Conservation (phyloP, 2,329 filamentous ascomycete genomes). For the Orbilia brochopaga region DNA sequence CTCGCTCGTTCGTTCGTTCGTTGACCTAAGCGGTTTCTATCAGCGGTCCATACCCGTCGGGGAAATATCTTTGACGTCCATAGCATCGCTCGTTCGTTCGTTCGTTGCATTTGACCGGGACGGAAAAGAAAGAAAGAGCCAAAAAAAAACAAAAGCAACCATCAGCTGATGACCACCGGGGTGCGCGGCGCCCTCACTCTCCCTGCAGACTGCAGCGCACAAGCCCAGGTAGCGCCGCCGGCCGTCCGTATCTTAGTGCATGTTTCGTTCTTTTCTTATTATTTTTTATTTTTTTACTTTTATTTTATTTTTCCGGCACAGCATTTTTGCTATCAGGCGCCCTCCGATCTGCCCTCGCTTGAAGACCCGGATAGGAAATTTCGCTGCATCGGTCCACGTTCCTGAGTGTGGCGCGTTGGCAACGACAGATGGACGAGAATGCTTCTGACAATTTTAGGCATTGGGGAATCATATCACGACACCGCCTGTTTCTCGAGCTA, state of each 20-base stretch:
- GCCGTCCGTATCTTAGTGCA: slow-evolving; percentile 36
- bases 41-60: slow-evolving; percentile 48
- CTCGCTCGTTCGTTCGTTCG: too few species aligned
- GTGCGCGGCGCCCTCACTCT: not conserved
- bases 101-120: slow-evolving; percentile 9
- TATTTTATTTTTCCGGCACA: too few species aligned
- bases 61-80: slow-evolving; percentile 39
- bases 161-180: slow-evolving; percentile 50
- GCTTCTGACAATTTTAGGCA: slow-evolving; percentile 37
- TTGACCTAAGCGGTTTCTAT: slow-evolving; percentile 41
- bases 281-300: too few species aligned
- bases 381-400: slow-evolving; percentile 51
- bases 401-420: slow-evolving; percentile 49
- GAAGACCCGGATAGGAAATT: slow-evolving; percentile 44
- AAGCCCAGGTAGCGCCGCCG: slow-evolving; percentile 51
- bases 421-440: slow-evolving; percentile 46
- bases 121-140: too few species aligned
- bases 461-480: slow-evolving; percentile 24
- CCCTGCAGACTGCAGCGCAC: slow-evolving; percentile 39
- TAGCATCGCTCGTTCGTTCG: too few species aligned
- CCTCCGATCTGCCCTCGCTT: slow-evolving; percentile 36
- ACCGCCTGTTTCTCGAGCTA: slow-evolving; percentile 43
- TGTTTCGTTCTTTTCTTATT: too few species aligned
- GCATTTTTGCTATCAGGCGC: slow-evolving; percentile 41
- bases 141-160: slow-evolving; percentile 51